A percentile compares a stretch with the other conserved stretches of the same genome.
Evolutionary conservation across 1,284 basidiomycete genomes (phyloP).

Genomic region (Omphalotus olearius): DNA sequence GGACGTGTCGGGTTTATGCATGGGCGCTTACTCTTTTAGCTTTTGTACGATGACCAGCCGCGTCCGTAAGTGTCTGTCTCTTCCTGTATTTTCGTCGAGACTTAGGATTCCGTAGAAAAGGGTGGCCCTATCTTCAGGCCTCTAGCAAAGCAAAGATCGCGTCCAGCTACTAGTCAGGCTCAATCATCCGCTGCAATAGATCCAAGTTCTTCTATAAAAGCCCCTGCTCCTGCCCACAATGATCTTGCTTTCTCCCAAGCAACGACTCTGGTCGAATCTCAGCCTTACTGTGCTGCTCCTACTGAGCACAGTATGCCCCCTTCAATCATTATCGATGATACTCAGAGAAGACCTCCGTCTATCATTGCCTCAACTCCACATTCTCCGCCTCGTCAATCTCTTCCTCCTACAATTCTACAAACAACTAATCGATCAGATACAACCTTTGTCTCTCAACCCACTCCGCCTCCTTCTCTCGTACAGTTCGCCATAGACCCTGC

Average conservation of each 20-base stretch:
- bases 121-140: constrained; percentile 67
- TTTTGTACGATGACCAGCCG: constrained; percentile 57
- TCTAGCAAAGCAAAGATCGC: constrained; percentile 49
- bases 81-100: background rate
- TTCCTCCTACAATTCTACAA: background rate
- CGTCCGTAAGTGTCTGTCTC: constrained; percentile 55
- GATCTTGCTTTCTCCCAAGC: background rate
- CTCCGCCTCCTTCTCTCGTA: background rate
- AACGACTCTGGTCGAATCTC: background rate
- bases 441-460: background rate
- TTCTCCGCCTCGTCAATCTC: too few species aligned
- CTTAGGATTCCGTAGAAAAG: constrained; percentile 47
- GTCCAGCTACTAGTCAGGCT: constrained; percentile 15
- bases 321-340: constrained; percentile 5
- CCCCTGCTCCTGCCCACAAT: background rate
- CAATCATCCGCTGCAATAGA: constrained; percentile 1
- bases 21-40: constrained; percentile 1
- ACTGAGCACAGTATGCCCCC: constrained; percentile 4
- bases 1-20: background rate
- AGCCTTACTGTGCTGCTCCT: background rate
- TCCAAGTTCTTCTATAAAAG: constrained; percentile 3
- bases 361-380: background rate
- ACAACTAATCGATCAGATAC: background rate
- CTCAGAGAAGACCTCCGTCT: constrained; percentile 1
- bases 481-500: background rate